phyloP scores from a whole-genome alignment of 192 early-diverging fungal species.

The Jimgerdemannia lactiflua region DNA sequence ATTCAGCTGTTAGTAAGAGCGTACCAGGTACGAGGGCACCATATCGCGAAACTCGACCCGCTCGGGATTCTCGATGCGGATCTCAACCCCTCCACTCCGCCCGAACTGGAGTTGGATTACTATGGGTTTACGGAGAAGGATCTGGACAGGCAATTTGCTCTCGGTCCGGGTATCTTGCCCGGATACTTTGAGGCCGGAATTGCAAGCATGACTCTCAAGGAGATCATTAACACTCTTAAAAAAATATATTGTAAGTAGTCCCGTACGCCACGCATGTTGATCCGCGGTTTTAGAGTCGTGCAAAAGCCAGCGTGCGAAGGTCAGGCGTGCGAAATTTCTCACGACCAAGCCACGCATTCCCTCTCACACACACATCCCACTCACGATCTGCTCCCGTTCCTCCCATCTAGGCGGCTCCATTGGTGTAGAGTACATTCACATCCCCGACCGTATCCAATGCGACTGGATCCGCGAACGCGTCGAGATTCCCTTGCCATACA shows the following conservation, averaged over 20 bases:
- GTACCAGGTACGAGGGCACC: constrained; percentile 96
- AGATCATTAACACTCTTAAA: constrained; percentile 84
- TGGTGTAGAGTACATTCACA: constrained; percentile 98
- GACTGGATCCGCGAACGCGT: constrained; percentile 95
- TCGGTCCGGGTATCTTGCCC: constrained; percentile 95
- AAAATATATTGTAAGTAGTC: constrained; percentile 77
- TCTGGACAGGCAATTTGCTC: constrained; percentile 85
- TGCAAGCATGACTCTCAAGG: constrained; percentile 82
- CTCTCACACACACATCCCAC: not conserved
- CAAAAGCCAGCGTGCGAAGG: too few relatives aligned
- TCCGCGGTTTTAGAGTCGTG: not conserved
- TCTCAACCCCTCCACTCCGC: constrained; percentile 50
- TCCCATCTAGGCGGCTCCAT: constrained; percentile 68
- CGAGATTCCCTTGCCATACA: constrained; percentile 88
- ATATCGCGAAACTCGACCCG: constrained; percentile 94
- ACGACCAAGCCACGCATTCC: too few relatives aligned
- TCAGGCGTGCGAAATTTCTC: too few relatives aligned
- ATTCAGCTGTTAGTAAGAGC: constrained; percentile 95
- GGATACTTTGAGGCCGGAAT: constrained; percentile 65
- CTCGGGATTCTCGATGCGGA: constrained; percentile 78
- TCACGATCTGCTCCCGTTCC: not conserved
- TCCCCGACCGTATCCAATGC: constrained; percentile 92
- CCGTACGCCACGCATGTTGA: not conserved
- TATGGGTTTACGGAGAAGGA: constrained; percentile 96
- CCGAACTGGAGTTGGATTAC: constrained; percentile 81